Evolutionary conservation across 208 protist genomes (phyloP), one percentile per base, ranked within the genome.

Genomic region (Leptomonas pyrrhocoris): DNA sequence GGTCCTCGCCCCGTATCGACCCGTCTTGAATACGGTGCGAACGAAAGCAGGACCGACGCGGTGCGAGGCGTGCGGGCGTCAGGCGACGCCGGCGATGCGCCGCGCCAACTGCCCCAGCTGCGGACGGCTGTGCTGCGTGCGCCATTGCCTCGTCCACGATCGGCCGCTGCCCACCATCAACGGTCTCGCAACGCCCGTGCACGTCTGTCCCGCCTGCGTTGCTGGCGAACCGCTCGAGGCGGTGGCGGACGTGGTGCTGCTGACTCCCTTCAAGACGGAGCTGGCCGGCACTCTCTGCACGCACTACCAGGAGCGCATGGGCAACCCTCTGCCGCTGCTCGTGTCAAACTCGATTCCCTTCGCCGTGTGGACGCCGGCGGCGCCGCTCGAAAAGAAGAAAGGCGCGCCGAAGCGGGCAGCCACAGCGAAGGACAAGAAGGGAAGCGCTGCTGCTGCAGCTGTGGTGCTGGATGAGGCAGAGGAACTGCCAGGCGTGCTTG

Each of bases 21-120:
- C 72, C 7, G 70, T 89, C 15, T 19, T 75, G 11, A 34, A 77
- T 34, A 77, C 72, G 13, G 50, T 68, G 18, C 50, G 55, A 42
- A 68, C 72, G 3, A 71, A 67, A 31, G 27, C 56, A 13, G 65
- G 72, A 18, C 64, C 72, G 31, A 62, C 31, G 38, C 60, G 67
- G 54, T 77, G 72, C 59, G 72, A 85, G 59, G 43, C 51, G 28
- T 82, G 80, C 58, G 43, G 50, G n/a, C 51, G 58, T 1, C 27
- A 11, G 5, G 67, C 76, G 18, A 74, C 76, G 25, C 63, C 71
- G 38, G 77, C 83, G 25, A 68, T 86, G 63, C 81, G 73, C 45
- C 90, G 83, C 3, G 76, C 76, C 27, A 85, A 93, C 65, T 94
- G 88, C 60, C 83, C 85, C 13, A 81, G 85, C 30, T 94, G 88